Base-by-base conservation (phyloP, 495 filamentous ascomycete genomes). In the Pyrenula aspistea region DNA sequence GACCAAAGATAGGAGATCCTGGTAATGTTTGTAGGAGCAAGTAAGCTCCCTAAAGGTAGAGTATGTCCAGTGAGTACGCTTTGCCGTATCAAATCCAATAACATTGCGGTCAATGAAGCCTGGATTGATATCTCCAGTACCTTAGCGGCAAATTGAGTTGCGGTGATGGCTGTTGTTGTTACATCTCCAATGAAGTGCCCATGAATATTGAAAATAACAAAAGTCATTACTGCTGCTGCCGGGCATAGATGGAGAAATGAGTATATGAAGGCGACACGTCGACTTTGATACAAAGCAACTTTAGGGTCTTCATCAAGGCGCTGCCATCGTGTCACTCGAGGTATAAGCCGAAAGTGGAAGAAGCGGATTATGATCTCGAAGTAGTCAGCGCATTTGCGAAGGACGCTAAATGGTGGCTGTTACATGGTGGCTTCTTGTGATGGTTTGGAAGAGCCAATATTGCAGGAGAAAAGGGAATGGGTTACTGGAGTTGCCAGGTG, bases 1-100 rank as follows among this genome's bases (percentile, higher is more conserved):
- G 63, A 67, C 63, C 63, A 67, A 24, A 67, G 60, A 55, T 66
- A 66, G 24, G 52, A 57, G 42, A 63, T 31, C 49, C 61, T 53
- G 1, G 31, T 25, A 25, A 62, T 58, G 49, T 64, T 59, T 25
- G 65, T 53, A 36, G 63, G 63, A 2, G 63, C 59, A 20, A 64
- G 55, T 3, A 67, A 49, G 12, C 54, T 49, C 12, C 59, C 63
- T 22, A 67, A 64, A 0, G 65, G 55, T 24, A 64, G n/a, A 10
- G 56, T 54, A 19, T 60, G 25, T 11, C 57, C 60, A 47, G 53
- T 24, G 12, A 55, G 12, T 25, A 60, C 49, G 36, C 62, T 47
- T 21, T 57, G 24, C 12, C 59, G 52, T 15, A 67, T 54, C 19
- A 61, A n/a, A n/a, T 48, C 23, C 11, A 24, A 50, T 1, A 66